Base-by-base conservation (phyloP, 2,329 filamentous ascomycete species). In the Exophiala aquamarina region DNA sequence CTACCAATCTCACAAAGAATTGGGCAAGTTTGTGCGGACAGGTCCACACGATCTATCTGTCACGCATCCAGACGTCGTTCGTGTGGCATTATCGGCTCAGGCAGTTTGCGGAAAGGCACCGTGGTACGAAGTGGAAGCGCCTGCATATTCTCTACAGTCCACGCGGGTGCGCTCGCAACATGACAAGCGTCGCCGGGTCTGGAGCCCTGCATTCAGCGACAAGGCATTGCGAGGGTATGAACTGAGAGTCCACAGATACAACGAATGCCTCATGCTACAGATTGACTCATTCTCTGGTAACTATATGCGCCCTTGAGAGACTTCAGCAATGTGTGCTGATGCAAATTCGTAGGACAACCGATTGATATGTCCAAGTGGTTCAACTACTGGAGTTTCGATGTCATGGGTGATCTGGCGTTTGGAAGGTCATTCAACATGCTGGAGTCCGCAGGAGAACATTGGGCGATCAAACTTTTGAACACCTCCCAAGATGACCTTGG, bases 241-340 rank as follows among this genome's bases (percentile, higher is more conserved):
- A 20, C 29, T 14, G 15, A 38, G 36, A 41, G 47, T 61, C 41
- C 13, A 38, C 38, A 26, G 32, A 20, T 51, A 62, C 41, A 55
- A 51, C 7, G 33, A 50, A 17, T 49, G 54, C 29, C 52, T 62
- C n/a, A 40, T 61, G 28, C 44, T 49, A 3, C 53, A 53, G 14
- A 45, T 63, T 32, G 40, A 38, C 2, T 29, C 23, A 9, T 9
- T 31, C 9, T 31, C 28, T 9, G n/a, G 9, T 31, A n/a, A n/a
- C n/a, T n/a, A n/a, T 36, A 36, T 36, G 33, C 33, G 33, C 33
- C 18, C 14, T 36, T 36, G 8, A 15, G 14, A 15, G 33, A 36
- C 33, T 36, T 36, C 33, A 36, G 33, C 8, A 36, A 36, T 36
- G 8, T 36, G 14, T 36, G 5, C 38, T 41, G 20, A 41, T 19